These are phyloP conservation scores for Brachypodium distachyon DNA, from an alignment of 202 grass and related monocot genomes.

Conservation along the genomic window DNA sequence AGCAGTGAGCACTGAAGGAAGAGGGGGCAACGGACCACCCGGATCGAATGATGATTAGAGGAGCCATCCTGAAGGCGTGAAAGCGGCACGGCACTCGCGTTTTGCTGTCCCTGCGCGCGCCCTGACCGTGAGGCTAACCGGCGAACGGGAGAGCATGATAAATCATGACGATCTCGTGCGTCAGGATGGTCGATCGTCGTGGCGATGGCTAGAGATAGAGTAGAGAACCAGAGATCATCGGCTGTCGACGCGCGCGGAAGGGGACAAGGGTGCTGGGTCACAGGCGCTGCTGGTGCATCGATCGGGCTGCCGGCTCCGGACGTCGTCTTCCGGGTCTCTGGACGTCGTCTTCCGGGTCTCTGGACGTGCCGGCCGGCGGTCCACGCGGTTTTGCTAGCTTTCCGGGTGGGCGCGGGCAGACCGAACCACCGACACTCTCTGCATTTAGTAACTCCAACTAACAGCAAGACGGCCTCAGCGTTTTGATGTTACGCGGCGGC, in stretches of 20 bases:
- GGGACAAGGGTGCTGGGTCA: neutral
- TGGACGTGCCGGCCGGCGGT: too few relatives aligned
- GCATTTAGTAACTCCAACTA: neutral
- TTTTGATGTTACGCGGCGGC: too few relatives aligned
- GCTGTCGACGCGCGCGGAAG: neutral
- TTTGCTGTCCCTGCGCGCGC: too few relatives aligned
- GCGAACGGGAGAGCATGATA: neutral
- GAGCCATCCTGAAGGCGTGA: neutral
- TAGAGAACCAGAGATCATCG: too few relatives aligned
- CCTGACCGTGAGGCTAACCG: neutral
- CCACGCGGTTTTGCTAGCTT: neutral
- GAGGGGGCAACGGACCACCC: neutral
- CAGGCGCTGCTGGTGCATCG: too few relatives aligned
- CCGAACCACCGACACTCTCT: neutral
- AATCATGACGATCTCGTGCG: neutral
- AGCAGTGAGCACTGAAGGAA: neutral
- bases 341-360: too few relatives aligned
- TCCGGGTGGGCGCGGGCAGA: too few relatives aligned
- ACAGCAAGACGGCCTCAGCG: neutral
- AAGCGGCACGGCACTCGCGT: neutral
- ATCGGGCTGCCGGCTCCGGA: neutral
- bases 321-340: neutral
- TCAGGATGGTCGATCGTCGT: neutral
- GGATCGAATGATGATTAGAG: neutral
- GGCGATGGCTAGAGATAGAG: too few relatives aligned